Conservation (phyloP, 2,329 filamentous ascomycete species). For the Xylaria sp. region DNA sequence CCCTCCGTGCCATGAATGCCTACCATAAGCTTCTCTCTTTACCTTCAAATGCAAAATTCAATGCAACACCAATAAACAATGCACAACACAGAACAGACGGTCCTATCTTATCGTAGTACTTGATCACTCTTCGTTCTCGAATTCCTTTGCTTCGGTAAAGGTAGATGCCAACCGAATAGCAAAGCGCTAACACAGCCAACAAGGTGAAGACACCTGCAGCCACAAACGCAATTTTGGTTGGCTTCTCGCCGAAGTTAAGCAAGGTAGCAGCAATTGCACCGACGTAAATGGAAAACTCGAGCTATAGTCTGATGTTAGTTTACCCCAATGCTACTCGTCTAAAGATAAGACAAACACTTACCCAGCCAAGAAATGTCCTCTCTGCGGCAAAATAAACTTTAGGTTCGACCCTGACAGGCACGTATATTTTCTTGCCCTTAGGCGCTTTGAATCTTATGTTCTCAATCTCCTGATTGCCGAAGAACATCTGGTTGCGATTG, state of each 20-base stretch:
- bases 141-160: slow-evolving; percentile 90
- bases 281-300: slow-evolving; percentile 96
- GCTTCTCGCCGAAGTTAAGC: slow-evolving; percentile 79
- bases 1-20: not conserved
- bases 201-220: slow-evolving; percentile 83
- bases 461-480: slow-evolving; percentile 66
- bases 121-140: slow-evolving; percentile 82
- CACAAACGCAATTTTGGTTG: slow-evolving; percentile 69
- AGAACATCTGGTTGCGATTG: slow-evolving; percentile 64
- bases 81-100: slow-evolving; percentile 80
- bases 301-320: slow-evolving; percentile 57
- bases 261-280: slow-evolving; percentile 86
- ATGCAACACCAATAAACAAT: slow-evolving; percentile 76
- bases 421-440: slow-evolving; percentile 91
- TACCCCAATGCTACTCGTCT: not conserved
- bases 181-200: slow-evolving; percentile 79
- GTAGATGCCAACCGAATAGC: slow-evolving; percentile 87
- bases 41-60: slow-evolving; percentile 87
- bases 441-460: slow-evolving; percentile 76
- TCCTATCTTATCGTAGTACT: slow-evolving; percentile 91
- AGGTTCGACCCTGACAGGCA: slow-evolving; percentile 93
- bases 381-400: slow-evolving; percentile 98
- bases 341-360: slow-evolving; percentile 55
- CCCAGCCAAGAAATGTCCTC: slow-evolving; percentile 94
- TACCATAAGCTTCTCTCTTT: slow-evolving; percentile 68